A percentile compares a stretch with the other conserved stretches of the same genome.
phyloP scores from a whole-genome alignment of 257 asterid species.

The Forsythia viridissima region DNA sequence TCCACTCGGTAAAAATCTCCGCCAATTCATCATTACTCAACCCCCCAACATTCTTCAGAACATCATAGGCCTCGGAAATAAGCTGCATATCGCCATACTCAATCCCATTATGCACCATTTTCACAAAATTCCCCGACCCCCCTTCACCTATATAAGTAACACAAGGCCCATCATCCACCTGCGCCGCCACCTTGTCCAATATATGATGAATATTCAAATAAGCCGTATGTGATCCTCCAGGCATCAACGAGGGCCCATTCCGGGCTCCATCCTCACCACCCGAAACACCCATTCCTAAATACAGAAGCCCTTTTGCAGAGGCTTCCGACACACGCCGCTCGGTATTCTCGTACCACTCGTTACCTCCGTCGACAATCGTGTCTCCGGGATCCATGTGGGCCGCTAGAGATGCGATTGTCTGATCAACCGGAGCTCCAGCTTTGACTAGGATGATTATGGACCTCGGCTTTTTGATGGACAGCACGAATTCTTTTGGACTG shows the following conservation, averaged over 20 bases:
- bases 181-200: conserved; percentile 80
- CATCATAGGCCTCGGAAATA: conserved; percentile 87
- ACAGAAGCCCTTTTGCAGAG: conserved; percentile 51
- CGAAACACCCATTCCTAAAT: conserved; percentile 92
- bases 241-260: conserved; percentile 85
- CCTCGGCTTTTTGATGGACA: conserved; percentile 71
- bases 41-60: conserved; percentile 73
- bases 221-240: conserved; percentile 81
- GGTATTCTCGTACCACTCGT: conserved; percentile 96
- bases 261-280: conserved; percentile 97
- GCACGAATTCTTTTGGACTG: conserved; percentile 68
- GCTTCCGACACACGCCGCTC: conserved; percentile 71
- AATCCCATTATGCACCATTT: conserved; percentile 92
- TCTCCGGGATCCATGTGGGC: conserved; percentile 92
- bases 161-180: conserved; percentile 94
- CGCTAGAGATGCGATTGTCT: conserved; percentile 71
- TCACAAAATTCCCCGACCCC: conserved; percentile 87
- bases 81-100: conserved; percentile 96
- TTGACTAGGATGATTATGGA: conserved; percentile 83
- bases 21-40: conserved; percentile 64
- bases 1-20: conserved; percentile 79
- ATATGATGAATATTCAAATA: conserved; percentile 62
- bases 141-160: conserved; percentile 90
- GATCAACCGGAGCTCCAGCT: conserved; percentile 94
- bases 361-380: conserved; percentile 87